Evolutionary conservation across 2,329 filamentous ascomycete species (phyloP), one percentile per base, ranked within the genome.

Genomic region (Aurifilum marmelostoma): DNA sequence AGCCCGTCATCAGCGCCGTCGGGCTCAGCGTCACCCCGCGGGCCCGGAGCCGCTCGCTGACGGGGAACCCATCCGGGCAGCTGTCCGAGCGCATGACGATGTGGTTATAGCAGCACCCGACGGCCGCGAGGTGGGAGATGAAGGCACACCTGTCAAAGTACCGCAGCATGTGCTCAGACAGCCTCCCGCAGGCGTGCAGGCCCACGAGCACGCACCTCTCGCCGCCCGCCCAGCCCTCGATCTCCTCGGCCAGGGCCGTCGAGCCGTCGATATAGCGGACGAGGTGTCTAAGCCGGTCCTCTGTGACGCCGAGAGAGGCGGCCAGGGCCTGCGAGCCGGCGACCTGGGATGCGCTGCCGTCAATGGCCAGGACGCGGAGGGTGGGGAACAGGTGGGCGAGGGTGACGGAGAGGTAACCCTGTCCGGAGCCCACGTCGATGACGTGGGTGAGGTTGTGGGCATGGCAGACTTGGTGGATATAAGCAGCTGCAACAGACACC

Each of bases 31-130:
- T 62, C n/a, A 79, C 70, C 3, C 67, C 37, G 32, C 61, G 72
- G 6, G 41, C 41, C 29, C 74, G 71, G 39, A 79, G 59, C 16
- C 59, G 77, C 0, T 75, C 73, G 2, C 81, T 84, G 67, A 86
- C 79, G 21, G 76, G 73, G 21, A 78, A 76, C 24, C 79, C 79
- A 8, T 77, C 73, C 0, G 81, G 80, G 21, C 80, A 80, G 50
- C 76, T 68, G 6, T 78, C 75, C 1, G 83, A 78, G 9, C 68
- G 72, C 6, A 75, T 74, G 2, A 73, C 64, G 27, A 79, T 76
- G 66, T 79, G 77, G 67, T 79, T 78, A 56, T 79, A 79, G 71
- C 77, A 79, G 67, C 77, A 79, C 1, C 77, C 77, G 5, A 79
- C 71, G 1, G 75, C 75, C 0, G 72, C 77, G 2, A 79, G 65